phyloP scores from a whole-genome alignment of 164 flowering plant species.

The Berberis vulgaris region DNA sequence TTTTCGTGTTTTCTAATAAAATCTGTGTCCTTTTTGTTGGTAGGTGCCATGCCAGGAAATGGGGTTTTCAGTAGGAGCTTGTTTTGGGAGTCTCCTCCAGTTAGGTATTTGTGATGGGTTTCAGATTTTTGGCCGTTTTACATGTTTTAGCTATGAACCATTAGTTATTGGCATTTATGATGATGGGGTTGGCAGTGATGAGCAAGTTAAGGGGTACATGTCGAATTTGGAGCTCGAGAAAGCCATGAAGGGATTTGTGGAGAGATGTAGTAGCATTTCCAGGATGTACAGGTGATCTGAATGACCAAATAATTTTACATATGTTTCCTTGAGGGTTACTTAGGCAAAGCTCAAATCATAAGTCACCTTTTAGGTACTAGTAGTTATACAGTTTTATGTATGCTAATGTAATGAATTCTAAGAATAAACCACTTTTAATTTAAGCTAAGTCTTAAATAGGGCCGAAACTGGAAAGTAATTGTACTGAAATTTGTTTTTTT shows the following conservation, averaged over 20 bases:
- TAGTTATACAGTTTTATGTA: neutral
- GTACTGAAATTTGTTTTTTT: conserved; percentile 31
- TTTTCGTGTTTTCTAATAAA: too few relatives aligned
- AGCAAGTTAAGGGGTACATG: conserved; percentile 63
- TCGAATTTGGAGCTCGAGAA: conserved; percentile 64
- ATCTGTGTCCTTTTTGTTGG: too few relatives aligned
- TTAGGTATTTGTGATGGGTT: too few relatives aligned
- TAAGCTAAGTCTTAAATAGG: neutral
- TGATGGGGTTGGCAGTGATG: conserved; percentile 23
- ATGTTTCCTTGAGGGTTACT: neutral
- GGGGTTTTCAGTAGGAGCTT: too few relatives aligned
- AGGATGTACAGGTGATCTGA: conserved; percentile 69
- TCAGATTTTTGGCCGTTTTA: too few relatives aligned
- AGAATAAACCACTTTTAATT: too few relatives aligned
- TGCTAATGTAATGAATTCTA: too few relatives aligned
- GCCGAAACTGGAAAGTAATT: neutral
- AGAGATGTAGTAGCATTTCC: conserved; percentile 66
- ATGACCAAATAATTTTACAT: neutral
- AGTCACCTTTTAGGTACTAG: neutral
- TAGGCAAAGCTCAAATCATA: neutral
- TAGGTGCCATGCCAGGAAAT: too few relatives aligned
- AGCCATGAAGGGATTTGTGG: conserved; percentile 50
- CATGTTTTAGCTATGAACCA: too few relatives aligned
- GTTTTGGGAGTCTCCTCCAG: too few relatives aligned
- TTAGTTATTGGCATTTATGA: too few relatives aligned